phyloP scores from a whole-genome alignment of 164 flowering plant species.

The Cinnamomum chago region DNA sequence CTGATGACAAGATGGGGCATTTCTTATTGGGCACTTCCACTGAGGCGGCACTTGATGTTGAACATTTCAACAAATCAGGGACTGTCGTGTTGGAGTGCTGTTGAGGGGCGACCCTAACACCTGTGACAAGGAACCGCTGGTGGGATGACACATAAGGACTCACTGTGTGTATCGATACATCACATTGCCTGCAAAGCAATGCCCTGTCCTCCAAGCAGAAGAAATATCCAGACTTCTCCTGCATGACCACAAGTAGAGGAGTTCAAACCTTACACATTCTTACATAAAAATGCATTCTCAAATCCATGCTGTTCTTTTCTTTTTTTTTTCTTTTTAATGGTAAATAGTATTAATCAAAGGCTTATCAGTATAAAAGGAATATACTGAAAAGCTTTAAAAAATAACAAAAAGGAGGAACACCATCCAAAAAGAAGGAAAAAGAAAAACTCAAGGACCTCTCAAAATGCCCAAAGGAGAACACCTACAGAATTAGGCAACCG shows the following conservation, averaged over 20 bases:
- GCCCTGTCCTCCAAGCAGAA: conserved; percentile 41
- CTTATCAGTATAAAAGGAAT: too few relatives aligned
- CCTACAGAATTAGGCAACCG: too few relatives aligned
- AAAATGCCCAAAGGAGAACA: too few relatives aligned
- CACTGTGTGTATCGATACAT: conserved; percentile 24
- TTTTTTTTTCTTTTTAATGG: too few relatives aligned
- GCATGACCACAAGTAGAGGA: background rate
- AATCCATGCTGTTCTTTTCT: background rate
- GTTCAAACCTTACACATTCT: background rate
- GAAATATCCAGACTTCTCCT: conserved; percentile 30
- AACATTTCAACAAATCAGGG: background rate
- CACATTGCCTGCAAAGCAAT: conserved; percentile 30
- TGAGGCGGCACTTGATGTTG: background rate
- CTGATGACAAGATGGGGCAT: too few relatives aligned
- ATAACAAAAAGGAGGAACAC: too few relatives aligned
- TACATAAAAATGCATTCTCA: background rate
- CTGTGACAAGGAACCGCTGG: conserved; percentile 33
- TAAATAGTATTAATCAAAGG: too few relatives aligned
- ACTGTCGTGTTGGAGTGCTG: conserved; percentile 7
- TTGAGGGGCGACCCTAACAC: conserved; percentile 26
- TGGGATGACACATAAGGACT: conserved; percentile 22
- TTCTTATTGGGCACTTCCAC: background rate
- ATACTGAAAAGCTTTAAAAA: too few relatives aligned
- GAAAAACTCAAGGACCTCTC: too few relatives aligned
- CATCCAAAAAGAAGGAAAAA: too few relatives aligned